Conservation (phyloP, 1,139 yeast species). For the Suhomyces yuchorum region DNA sequence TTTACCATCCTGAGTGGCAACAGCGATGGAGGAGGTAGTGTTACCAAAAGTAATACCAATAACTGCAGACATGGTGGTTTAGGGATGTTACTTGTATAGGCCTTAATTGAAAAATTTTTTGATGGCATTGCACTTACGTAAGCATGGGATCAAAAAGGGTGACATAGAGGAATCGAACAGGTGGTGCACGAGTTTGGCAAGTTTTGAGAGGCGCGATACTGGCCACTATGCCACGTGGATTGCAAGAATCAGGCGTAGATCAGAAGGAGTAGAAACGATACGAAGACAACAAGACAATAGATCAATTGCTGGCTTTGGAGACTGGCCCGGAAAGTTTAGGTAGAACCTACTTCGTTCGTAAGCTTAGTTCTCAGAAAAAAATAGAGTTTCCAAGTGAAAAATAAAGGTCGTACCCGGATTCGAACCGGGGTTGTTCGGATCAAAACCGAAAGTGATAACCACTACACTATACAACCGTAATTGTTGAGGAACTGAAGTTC, state of each 20-base stretch:
- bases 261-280: too few relatives aligned
- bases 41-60: conserved; percentile 97
- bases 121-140: conserved; percentile 8
- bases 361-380: too few relatives aligned
- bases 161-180: conserved; percentile 69
- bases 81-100: neutral
- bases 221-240: neutral
- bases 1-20: conserved; percentile 82
- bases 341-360: too few relatives aligned
- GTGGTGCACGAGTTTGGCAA: neutral
- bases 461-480: conserved; percentile 49
- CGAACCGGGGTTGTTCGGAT: conserved; percentile 93
- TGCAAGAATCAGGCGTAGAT: neutral
- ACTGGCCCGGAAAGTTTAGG: too few relatives aligned
- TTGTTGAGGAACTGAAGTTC: neutral
- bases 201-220: neutral
- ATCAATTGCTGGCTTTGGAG: too few relatives aligned
- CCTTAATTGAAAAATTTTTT: conserved; percentile 7
- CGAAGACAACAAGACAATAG: too few relatives aligned
- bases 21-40: conserved; percentile 93
- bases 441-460: conserved; percentile 54
- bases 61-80: conserved; percentile 47
- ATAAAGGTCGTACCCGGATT: conserved; percentile 90
- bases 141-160: neutral
- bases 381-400: neutral